Evolutionary conservation across 192 early-diverging fungal species (phyloP), one percentile per base, ranked within the genome.

Genomic region (Podila clonocystis): DNA sequence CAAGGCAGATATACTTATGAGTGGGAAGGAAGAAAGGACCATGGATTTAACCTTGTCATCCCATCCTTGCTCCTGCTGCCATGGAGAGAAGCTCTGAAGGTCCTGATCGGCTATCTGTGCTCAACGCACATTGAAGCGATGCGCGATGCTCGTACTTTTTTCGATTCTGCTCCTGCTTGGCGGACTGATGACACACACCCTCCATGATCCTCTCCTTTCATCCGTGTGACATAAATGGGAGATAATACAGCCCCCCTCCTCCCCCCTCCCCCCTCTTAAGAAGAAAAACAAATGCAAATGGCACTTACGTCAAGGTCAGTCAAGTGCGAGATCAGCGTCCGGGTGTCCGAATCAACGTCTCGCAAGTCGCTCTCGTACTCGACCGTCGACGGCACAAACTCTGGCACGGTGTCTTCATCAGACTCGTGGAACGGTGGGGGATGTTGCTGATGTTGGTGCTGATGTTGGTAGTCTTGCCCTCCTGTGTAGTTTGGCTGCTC

Each of bases 281-380:
- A n/a, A n/a, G n/a, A 63, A 65, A 61, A 34, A 59, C n/a, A 59
- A 31, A 31, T 33, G 5, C 19, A 52, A 31, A 60, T 6, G 28
- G 3, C n/a, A 58, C 69, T 48, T 83, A 82, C 84, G 60, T 85
- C 84, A 26, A 85, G 72, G 28, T 85, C 84, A 49, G 74, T 79
- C 57, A 85, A 50, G 36, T 71, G 70, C 8, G 72, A 65, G 57
- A 85, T 79, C 4, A 85, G 62, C 61, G 64, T 68, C 17, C 67
- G 63, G n/a, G 75, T 76, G 45, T 82, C 69, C 9, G 67, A 62
- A 36, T 76, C 70, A 0, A 49, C 71, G 5, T 78, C 75, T 41
- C 57, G 36, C 34, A 71, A 38, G 48, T 85, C 75, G 57, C 67
- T 78, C 50, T 78, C 75, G 45, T 45, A 45, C 41, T 45, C 50